phyloP scores from a whole-genome alignment of 257 asterid species.

The Euphrasia confusa region DNA sequence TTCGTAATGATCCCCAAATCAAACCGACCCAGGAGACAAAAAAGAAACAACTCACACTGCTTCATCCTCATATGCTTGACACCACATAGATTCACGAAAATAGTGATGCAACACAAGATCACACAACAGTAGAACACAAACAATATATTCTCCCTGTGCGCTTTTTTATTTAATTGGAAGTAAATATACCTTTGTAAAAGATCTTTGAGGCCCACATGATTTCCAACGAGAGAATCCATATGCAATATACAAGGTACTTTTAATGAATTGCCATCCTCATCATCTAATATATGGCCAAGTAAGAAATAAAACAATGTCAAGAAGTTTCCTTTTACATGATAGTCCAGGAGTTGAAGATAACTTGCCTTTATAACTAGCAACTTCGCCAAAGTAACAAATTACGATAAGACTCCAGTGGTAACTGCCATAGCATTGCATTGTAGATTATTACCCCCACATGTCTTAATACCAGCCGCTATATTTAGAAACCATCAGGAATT shows the following conservation, averaged over 20 bases:
- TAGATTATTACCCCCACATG: conserved; percentile 22
- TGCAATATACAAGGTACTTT: conserved; percentile 63
- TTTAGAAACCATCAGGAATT: conserved; percentile 25
- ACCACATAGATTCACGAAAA: conserved; percentile 11
- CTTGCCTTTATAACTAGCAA: conserved; percentile 68
- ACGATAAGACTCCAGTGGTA: conserved; percentile 92
- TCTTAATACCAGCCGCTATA: conserved; percentile 26
- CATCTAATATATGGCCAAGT: conserved; percentile 41
- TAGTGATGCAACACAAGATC: not conserved
- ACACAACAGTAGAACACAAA: not conserved
- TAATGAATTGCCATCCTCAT: conserved; percentile 26
- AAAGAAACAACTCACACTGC: conserved; percentile 7
- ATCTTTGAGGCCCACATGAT: conserved; percentile 48
- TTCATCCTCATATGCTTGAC: conserved; percentile 4
- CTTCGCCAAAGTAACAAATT: conserved; percentile 86
- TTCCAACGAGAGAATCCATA: conserved; percentile 62
- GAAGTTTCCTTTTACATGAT: conserved; percentile 8
- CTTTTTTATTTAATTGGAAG: not conserved
- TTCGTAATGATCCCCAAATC: conserved; percentile 1
- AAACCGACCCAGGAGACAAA: conserved; percentile 11
- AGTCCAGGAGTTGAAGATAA: conserved; percentile 25
- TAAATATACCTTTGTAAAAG: conserved; percentile 46
- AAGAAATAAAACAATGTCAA: conserved; percentile 19
- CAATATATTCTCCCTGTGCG: too few species aligned
- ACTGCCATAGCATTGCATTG: conserved; percentile 46